Conservation (phyloP, 2,329 filamentous ascomycete genomes). For the Dryadomyces quercus-mongolicae region DNA sequence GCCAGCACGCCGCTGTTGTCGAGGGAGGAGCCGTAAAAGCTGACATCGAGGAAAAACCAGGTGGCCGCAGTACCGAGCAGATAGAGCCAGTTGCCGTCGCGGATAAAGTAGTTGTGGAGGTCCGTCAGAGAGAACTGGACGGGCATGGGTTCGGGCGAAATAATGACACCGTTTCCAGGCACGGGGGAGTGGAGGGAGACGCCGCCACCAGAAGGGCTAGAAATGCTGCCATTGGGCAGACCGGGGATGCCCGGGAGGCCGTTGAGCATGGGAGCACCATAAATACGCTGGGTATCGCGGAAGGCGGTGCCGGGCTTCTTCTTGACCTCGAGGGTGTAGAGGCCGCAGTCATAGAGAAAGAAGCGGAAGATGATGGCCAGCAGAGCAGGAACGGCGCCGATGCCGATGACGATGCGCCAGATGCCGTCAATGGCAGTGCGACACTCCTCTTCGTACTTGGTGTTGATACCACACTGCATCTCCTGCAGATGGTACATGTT, state of each 20-base stretch:
- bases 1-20: conserved; percentile 30
- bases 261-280: conserved; percentile 26
- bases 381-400: conserved; percentile 50
- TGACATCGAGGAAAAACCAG: conserved; percentile 45
- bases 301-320: conserved; percentile 47
- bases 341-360: conserved; percentile 52
- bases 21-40: conserved; percentile 43
- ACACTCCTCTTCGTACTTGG: conserved; percentile 30
- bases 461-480: conserved; percentile 36
- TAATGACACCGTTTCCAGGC: not conserved
- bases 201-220: conserved; percentile 6
- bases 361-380: conserved; percentile 55
- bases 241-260: conserved; percentile 13
- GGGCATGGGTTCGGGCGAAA: conserved; percentile 22
- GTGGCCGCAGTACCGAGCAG: conserved; percentile 31
- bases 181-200: conserved; percentile 21
- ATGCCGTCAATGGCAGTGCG: conserved; percentile 42
- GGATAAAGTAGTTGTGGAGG: conserved; percentile 37
- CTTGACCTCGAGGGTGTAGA: conserved; percentile 54
- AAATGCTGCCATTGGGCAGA: not conserved
- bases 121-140: conserved; percentile 36
- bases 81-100: conserved; percentile 33
- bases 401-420: conserved; percentile 56
- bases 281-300: conserved; percentile 46
- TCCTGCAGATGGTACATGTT: conserved; percentile 27